Percentiles rank a stretch among this genome's conserved stretches.
phyloP scores from a whole-genome alignment of 2,329 filamentous ascomycete species.

The Cladorrhinum sp. region DNA sequence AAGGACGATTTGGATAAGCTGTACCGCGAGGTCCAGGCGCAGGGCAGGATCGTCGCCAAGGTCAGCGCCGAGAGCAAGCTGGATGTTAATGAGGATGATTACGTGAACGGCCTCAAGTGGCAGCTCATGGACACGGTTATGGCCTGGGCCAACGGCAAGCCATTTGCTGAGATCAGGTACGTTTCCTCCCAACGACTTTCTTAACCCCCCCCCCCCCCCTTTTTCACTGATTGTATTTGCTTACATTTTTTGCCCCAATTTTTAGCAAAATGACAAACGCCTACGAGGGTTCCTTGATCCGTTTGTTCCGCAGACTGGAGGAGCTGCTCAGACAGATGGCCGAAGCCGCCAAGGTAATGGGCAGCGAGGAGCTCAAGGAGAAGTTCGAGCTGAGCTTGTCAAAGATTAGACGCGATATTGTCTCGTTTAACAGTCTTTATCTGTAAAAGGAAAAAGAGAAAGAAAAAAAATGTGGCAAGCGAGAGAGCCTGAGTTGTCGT shows the following conservation, averaged over 20 bases:
- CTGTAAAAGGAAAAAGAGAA: constrained; percentile 17
- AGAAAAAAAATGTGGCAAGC: too few species aligned
- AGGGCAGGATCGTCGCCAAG: constrained; percentile 86
- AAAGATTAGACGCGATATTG: constrained; percentile 89
- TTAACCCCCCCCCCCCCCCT: neutral
- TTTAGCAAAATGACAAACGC: constrained; percentile 93
- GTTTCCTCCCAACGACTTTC: constrained; percentile 36
- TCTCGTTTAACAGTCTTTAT: constrained; percentile 42
- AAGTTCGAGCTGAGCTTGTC: constrained; percentile 86
- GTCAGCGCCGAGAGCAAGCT: constrained; percentile 94
- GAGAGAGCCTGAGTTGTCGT: too few species aligned
- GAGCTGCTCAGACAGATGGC: constrained; percentile 93
- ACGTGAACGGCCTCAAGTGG: constrained; percentile 83
- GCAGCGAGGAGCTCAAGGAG: constrained; percentile 84
- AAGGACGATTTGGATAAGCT: constrained; percentile 85
- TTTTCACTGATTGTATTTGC: neutral
- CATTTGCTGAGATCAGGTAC: constrained; percentile 93
- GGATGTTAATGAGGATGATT: constrained; percentile 91
- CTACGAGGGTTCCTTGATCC: constrained; percentile 94
- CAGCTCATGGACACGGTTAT: constrained; percentile 97
- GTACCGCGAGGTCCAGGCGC: constrained; percentile 79
- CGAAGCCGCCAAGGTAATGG: constrained; percentile 96
- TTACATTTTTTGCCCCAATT: constrained; percentile 2
- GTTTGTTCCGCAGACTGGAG: constrained; percentile 91
- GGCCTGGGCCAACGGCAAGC: constrained; percentile 84